These are phyloP conservation scores for Colletotrichum sansevieriae DNA, from an alignment of 2,329 filamentous ascomycete species.

Conservation along the genomic window DNA sequence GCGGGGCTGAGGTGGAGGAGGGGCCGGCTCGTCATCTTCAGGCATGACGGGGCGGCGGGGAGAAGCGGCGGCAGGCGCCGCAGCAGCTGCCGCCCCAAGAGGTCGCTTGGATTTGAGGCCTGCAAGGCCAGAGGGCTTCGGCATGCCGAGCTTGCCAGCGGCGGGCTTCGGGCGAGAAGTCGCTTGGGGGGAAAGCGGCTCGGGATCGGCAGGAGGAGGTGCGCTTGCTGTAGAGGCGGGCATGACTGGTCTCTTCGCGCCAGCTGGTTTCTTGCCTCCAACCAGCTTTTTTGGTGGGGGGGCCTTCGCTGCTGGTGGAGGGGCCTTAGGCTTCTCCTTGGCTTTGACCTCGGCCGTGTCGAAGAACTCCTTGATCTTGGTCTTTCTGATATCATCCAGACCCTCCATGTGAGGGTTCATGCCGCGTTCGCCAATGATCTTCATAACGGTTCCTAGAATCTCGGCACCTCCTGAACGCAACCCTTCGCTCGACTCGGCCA, in stretches of 20 bases:
- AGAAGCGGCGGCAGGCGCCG: conserved; percentile 44
- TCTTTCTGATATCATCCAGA: conserved; percentile 94
- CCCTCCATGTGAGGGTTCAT: conserved; percentile 95
- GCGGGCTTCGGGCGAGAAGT: conserved; percentile 62
- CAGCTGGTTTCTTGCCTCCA: conserved; percentile 56
- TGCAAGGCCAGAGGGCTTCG: conserved; percentile 65
- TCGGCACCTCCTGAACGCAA: conserved; percentile 92
- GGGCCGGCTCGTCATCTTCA: conserved; percentile 67
- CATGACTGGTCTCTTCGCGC: conserved; percentile 58
- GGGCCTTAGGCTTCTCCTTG: conserved; percentile 83
- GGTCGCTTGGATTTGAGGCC: conserved; percentile 73
- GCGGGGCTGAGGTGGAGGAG: conserved; percentile 71
- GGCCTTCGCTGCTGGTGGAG: conserved; percentile 69
- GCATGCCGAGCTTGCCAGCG: conserved; percentile 67
- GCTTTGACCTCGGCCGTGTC: conserved; percentile 69
- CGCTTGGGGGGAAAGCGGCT: conserved; percentile 70
- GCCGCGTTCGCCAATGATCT: conserved; percentile 95
- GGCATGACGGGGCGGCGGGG: conserved; percentile 68
- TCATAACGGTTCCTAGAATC: conserved; percentile 94
- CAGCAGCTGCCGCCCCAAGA: conserved; percentile 50
- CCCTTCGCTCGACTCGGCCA: conserved; percentile 89
- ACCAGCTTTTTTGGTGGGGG: conserved; percentile 62
- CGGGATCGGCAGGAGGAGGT: conserved; percentile 55
- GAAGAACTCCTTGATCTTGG: conserved; percentile 93
- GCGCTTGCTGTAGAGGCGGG: conserved; percentile 51